These are phyloP conservation scores for Boletellus sp. DNA, from an alignment of 768 basidiomycete species.

Conservation along the genomic window DNA sequence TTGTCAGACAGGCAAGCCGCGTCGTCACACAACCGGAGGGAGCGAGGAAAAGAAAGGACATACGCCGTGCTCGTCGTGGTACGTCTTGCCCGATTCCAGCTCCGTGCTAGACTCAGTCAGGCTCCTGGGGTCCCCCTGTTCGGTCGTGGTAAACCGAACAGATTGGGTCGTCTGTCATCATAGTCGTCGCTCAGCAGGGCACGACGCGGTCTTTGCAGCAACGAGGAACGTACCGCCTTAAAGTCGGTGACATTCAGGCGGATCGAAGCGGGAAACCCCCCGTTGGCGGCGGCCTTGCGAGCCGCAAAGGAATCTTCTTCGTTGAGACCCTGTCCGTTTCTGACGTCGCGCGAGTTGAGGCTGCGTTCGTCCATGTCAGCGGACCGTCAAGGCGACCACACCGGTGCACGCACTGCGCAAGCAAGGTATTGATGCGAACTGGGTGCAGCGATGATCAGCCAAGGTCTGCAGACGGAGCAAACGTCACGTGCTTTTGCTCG, in stretches of 20 bases:
- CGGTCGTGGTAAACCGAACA: conserved; percentile 7
- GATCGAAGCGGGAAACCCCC: conserved; percentile 5
- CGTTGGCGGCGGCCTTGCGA: not conserved
- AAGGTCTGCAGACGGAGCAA: not conserved
- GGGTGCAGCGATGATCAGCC: not conserved
- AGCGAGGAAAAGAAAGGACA: not conserved
- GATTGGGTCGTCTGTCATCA: conserved; percentile 15
- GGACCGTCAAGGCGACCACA: not conserved
- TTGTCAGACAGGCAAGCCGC: not conserved
- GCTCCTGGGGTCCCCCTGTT: conserved; percentile 2
- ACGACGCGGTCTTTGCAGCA: not conserved
- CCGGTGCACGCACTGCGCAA: conserved; percentile 20
- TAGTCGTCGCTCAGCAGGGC: not conserved
- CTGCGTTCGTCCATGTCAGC: conserved; percentile 13
- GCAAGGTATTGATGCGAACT: conserved; percentile 29
- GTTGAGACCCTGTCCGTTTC: conserved; percentile 19
- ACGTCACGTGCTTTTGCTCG: conserved; percentile 19
- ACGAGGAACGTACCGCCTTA: conserved; percentile 15
- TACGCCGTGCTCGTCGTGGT: conserved; percentile 11
- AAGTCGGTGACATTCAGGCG: conserved; percentile 8
- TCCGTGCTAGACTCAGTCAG: not conserved
- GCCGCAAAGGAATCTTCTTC: conserved; percentile 20
- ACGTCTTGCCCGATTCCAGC: conserved; percentile 18
- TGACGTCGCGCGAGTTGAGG: conserved; percentile 23
- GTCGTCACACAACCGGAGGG: not conserved